Conservation (phyloP, 768 basidiomycete genomes). For the Tephrocybe sp. region DNA sequence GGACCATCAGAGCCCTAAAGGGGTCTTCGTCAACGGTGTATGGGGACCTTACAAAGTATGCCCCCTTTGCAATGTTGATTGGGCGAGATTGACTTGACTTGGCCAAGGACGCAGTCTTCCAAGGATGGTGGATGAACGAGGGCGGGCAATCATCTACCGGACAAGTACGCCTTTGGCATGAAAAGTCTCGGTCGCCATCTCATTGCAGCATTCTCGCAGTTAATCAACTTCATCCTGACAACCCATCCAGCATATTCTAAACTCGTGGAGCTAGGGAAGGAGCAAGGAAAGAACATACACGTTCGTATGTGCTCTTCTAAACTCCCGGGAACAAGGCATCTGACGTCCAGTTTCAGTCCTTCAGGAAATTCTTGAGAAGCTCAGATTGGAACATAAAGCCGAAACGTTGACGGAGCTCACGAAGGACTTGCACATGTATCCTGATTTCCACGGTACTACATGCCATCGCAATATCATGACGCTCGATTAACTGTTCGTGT, state of each 20-base stretch:
- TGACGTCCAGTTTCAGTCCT: conserved; percentile 48
- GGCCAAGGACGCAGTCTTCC: conserved; percentile 81
- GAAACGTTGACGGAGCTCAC: conserved; percentile 80
- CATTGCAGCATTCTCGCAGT: conserved; percentile 43
- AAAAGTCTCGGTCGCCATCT: conserved; percentile 3
- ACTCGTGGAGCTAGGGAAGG: conserved; percentile 63
- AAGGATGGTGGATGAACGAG: conserved; percentile 99
- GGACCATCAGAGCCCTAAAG: conserved; percentile 62
- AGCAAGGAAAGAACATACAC: conserved; percentile 60
- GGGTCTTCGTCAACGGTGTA: conserved; percentile 86
- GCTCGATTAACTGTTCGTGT: background rate
- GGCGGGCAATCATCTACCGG: conserved; percentile 98
- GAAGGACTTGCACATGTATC: conserved; percentile 91
- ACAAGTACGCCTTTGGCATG: conserved; percentile 48
- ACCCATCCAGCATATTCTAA: conserved; percentile 85
- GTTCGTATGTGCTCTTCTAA: conserved; percentile 35
- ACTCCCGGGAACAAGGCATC: background rate
- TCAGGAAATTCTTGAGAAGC: conserved; percentile 67
- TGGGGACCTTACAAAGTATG: conserved; percentile 89
- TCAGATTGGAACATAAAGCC: conserved; percentile 53
- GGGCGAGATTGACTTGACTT: background rate
- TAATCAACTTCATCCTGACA: conserved; percentile 93
- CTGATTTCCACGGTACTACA: conserved; percentile 82
- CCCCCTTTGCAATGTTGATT: background rate
- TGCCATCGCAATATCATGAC: no score